Base-by-base conservation (phyloP, 345 rosid genomes). In the Angophora floribunda region DNA sequence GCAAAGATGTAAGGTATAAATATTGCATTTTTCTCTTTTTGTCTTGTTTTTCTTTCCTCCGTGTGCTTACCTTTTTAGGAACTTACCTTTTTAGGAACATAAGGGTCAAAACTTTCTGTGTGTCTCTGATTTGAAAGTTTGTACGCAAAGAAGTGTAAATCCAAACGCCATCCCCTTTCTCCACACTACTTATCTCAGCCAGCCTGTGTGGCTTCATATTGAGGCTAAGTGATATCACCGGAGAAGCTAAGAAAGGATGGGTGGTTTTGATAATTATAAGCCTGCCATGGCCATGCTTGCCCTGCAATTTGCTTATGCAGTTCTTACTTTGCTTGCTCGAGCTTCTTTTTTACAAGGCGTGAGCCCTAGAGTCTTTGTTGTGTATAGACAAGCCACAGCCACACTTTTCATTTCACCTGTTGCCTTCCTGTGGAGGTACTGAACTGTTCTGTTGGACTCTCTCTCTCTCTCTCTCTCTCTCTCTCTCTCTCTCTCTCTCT, bases 351-450 rank as follows among this genome's bases (percentile, higher is more conserved):
- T 91, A 24, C 90, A 88, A 57, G 95, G 94, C 50, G 82, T 91
- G 92, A 93, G 87, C 86, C 93, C 94, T 6, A 85, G 91, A 21
- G 93, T 94, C 7, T 91, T 90, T 59, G 88, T 92, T 22, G 89
- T 91, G 70, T 93, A 94, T 79, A 87, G 80, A 61, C 94, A 92
- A 86, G 92, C 88, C 87, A 49, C 89, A 1, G 94, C 95, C 63
- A 88, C 94, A 55, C 45, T 90, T 53, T 53, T 88, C 91, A 90
- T 92, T 49, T 89, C 89, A 22, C 94, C 92, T 13, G 12, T 94
- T 10, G 92, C 93, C 85, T 90, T 89, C 49, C 85, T 92, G 41
- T 89, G 89, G 32, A 89, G 91, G 90, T 90, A 41, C 10, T 32
- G 55, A 45, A 50, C 57, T 32, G 55, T 50, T 70, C 45, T 67